Base-by-base conservation (phyloP, 2,329 filamentous ascomycete genomes). In the Rutstroemia sp. region DNA sequence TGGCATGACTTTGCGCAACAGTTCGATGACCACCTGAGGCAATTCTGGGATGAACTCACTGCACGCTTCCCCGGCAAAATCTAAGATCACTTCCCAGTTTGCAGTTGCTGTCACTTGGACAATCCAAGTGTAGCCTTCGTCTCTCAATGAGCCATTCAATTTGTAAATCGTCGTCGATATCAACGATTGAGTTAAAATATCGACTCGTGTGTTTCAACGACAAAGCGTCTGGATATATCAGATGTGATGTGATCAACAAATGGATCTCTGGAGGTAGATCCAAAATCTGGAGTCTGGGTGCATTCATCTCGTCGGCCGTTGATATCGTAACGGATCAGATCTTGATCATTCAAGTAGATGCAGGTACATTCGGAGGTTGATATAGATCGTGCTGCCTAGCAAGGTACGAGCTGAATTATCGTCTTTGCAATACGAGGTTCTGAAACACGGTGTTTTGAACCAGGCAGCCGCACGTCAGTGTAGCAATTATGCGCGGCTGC, bases 211-310 rank as follows among this genome's bases (percentile, higher is more conserved):
- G 84, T 65, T 88, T 88, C 16, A 89, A 72, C 0, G 84, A 85
- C 1, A 89, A 76, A 0, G 86, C 86, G 60, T 89, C 86, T 0
- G 86, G 86, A 59, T 89, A 89, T 34, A 78, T 78, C 57, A 89
- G 80, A 54, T 80, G 73, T 10, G 75, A 67, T 34, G 80, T 73
- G 55, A 89, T 83, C 50, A 81, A 75, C 1, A 86, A 68, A 62
- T 88, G 86, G n/a, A 89, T 74, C 64, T 89, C 86, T 0, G 81
- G 74, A 2, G 86, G 86, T 2, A 89, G 73, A 16, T 48, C 36
- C 51, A 59, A 40, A 17, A 59, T 9, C 38, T 25, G 44, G 36
- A 51, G 52, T 21, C 48, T 51, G 19, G 38, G 6, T 17, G 38
- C n/a, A 12, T 5, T 3, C 10, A 17, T 4, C 38, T 45, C 17